A percentile compares a stretch with the other conserved stretches of the same genome.
These are phyloP conservation scores for Alternaria novae-zelandiae DNA, from an alignment of 2,329 filamentous ascomycete genomes.

Conservation along the genomic window DNA sequence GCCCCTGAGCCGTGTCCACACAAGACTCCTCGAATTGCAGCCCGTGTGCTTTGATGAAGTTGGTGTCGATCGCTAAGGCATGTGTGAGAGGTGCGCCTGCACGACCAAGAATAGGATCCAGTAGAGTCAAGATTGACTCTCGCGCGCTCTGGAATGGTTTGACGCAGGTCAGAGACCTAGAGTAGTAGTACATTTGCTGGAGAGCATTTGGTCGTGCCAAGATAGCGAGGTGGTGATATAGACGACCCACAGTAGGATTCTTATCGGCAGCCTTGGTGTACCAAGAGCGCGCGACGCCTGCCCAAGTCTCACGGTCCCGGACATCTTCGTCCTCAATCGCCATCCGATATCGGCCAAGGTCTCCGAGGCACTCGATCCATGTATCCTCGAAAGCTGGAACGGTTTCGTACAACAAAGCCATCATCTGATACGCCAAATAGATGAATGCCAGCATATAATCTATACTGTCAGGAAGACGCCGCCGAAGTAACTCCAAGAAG, in stretches of 20 bases:
- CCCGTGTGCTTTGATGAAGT: slow-evolving; percentile 69
- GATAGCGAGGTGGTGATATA: slow-evolving; percentile 90
- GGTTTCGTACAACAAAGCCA: slow-evolving; percentile 84
- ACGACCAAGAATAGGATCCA: slow-evolving; percentile 59
- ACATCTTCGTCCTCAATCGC: slow-evolving; percentile 86
- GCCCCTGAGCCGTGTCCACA: slow-evolving; percentile 5
- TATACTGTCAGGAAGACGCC: slow-evolving; percentile 74
- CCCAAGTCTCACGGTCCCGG: slow-evolving; percentile 80
- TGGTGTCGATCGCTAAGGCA: slow-evolving; percentile 59
- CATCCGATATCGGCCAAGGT: slow-evolving; percentile 86
- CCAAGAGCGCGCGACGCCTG: slow-evolving; percentile 79
- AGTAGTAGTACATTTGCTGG: slow-evolving; percentile 75
- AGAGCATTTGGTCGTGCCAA: slow-evolving; percentile 72
- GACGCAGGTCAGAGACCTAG: slow-evolving; percentile 71
- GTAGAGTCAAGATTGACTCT: slow-evolving; percentile 73
- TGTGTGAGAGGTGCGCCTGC: slow-evolving; percentile 38
- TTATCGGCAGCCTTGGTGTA: slow-evolving; percentile 79
- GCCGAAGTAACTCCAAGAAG: slow-evolving; percentile 72
- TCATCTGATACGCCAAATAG: slow-evolving; percentile 87
- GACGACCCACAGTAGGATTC: slow-evolving; percentile 73
- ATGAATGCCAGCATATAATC: slow-evolving; percentile 94
- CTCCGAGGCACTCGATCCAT: slow-evolving; percentile 92
- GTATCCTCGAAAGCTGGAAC: slow-evolving; percentile 83
- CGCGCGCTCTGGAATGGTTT: slow-evolving; percentile 71
- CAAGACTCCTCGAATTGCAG: slow-evolving; percentile 65